phyloP scores from a whole-genome alignment of 768 basidiomycete genomes.

The Lactifluus volemus region DNA sequence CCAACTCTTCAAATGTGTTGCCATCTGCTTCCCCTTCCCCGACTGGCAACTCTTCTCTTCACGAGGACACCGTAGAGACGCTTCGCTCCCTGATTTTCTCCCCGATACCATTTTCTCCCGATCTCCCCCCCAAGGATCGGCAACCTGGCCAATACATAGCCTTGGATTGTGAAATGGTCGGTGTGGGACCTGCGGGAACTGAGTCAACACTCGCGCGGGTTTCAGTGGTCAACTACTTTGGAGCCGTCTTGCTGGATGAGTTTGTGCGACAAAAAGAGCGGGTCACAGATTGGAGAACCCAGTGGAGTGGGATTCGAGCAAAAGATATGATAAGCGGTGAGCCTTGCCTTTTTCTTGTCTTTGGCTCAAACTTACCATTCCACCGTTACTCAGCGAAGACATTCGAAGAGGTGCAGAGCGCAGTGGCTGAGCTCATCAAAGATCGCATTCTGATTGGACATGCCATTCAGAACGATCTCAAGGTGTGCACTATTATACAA shows the following conservation, averaged over 20 bases:
- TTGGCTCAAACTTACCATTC: background rate
- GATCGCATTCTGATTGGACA: constrained; percentile 83
- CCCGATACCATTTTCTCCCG: constrained; percentile 26
- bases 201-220: constrained; percentile 87
- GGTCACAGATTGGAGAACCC: constrained; percentile 89
- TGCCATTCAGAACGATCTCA: constrained; percentile 85
- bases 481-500: constrained; percentile 37
- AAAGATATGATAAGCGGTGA: constrained; percentile 63
- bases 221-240: constrained; percentile 83
- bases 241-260: constrained; percentile 68
- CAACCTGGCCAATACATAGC: constrained; percentile 64
- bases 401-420: constrained; percentile 72
- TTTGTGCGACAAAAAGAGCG: constrained; percentile 82
- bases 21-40: background rate
- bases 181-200: constrained; percentile 72
- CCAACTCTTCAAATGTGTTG: background rate
- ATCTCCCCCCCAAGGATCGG: constrained; percentile 12
- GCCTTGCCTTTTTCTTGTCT: constrained; percentile 13
- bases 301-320: constrained; percentile 76
- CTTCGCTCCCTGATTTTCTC: constrained; percentile 10
- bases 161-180: constrained; percentile 97
- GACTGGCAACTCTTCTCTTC: background rate
- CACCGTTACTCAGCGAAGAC: constrained; percentile 46
- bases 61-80: background rate
- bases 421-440: constrained; percentile 66